Conservation (phyloP, 2,329 filamentous ascomycete genomes). For the Blumeria hordei region DNA sequence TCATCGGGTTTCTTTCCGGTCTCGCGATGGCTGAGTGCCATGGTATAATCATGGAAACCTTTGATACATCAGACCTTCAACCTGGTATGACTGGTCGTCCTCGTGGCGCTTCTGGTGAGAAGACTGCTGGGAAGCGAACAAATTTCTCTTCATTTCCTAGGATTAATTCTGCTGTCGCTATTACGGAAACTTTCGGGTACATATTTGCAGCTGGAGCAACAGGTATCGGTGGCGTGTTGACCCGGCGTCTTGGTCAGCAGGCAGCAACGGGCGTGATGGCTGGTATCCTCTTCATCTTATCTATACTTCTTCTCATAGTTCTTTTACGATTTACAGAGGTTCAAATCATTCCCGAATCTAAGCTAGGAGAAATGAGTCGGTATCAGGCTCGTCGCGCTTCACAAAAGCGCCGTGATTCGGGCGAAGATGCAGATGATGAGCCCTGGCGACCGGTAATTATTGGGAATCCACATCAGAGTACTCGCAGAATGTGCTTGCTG, state of each 20-base stretch:
- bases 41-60: conserved; percentile 58
- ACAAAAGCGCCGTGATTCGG: conserved; percentile 16
- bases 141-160: conserved; percentile 59
- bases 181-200: conserved; percentile 46
- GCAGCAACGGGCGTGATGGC: conserved; percentile 44
- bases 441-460: conserved; percentile 48
- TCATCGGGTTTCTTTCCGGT: conserved; percentile 46
- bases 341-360: conserved; percentile 42
- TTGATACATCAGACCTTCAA: conserved; percentile 58
- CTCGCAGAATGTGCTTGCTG: conserved; percentile 43
- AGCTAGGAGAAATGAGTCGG: conserved; percentile 27
- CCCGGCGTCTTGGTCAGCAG: conserved; percentile 40
- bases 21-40: conserved; percentile 55
- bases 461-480: conserved; percentile 45
- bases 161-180: conserved; percentile 45
- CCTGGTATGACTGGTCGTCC: conserved; percentile 39
- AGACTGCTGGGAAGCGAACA: conserved; percentile 24
- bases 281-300: conserved; percentile 38
- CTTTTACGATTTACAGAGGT: conserved; percentile 40
- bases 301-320: conserved; percentile 33
- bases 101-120: conserved; percentile 22
- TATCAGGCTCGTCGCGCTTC: conserved; percentile 26
- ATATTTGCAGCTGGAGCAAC: conserved; percentile 44
- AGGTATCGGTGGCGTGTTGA: conserved; percentile 41
- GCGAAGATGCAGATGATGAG: conserved; percentile 9